Evolutionary conservation across 2,329 filamentous ascomycete species (phyloP).

Genomic region (Aureobasidium lini): DNA sequence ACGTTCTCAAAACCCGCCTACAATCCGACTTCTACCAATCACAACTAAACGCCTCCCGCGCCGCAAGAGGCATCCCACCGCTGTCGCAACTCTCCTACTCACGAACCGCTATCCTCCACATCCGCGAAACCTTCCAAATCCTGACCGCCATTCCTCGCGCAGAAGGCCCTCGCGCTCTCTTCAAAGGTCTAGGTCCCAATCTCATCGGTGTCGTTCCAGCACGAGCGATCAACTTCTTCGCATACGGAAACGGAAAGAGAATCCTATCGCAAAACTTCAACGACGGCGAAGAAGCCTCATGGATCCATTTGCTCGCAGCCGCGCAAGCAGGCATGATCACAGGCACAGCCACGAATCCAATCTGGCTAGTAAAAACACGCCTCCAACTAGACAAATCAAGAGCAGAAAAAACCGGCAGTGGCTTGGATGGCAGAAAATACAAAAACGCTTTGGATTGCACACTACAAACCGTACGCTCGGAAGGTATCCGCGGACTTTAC

Average conservation of each 20-base stretch:
- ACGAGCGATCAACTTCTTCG: conserved; percentile 86
- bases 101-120: conserved; percentile 63
- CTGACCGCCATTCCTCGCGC: conserved; percentile 69
- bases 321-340: conserved; percentile 75
- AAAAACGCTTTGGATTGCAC: conserved; percentile 84
- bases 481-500: conserved; percentile 77
- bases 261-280: conserved; percentile 71
- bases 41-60: conserved; percentile 62
- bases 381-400: conserved; percentile 85
- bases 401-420: conserved; percentile 49
- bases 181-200: conserved; percentile 89
- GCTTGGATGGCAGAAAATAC: conserved; percentile 58
- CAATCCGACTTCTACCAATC: conserved; percentile 93
- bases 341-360: conserved; percentile 86
- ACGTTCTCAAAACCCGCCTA: conserved; percentile 86
- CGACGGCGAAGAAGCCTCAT: conserved; percentile 59
- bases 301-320: conserved; percentile 71
- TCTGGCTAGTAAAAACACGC: conserved; percentile 93
- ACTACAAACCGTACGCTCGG: conserved; percentile 68
- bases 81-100: conserved; percentile 55
- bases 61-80: conserved; percentile 48
- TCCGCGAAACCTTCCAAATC: conserved; percentile 80
- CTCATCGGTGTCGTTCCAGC: conserved; percentile 84
- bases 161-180: conserved; percentile 80
- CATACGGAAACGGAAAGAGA: conserved; percentile 86